phyloP scores from a whole-genome alignment of 371 early-diverging fungal species.

The Nematocida major region DNA sequence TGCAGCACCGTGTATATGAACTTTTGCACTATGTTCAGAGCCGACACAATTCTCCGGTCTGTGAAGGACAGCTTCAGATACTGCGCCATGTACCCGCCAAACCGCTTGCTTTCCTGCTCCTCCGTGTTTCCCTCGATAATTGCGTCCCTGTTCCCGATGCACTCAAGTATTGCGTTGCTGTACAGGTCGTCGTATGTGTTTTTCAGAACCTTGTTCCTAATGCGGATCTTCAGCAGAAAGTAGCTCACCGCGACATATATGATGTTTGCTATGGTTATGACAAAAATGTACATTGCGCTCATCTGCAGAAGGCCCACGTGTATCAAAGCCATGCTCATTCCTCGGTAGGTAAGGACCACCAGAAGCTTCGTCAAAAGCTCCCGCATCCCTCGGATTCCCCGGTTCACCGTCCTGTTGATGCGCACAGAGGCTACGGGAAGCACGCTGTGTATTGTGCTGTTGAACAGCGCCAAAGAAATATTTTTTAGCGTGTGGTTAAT shows the following conservation, averaged over 20 bases:
- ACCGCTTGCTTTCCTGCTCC: conserved; percentile 2
- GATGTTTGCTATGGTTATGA: conserved; percentile 2
- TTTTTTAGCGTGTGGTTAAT: conserved; percentile 2
- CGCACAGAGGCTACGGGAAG: neutral
- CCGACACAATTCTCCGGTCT: neutral
- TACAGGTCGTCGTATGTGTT: conserved; percentile 30
- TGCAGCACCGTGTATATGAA: conserved; percentile 29
- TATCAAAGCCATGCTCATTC: neutral
- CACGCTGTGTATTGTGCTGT: neutral
- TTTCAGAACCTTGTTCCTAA: conserved; percentile 31
- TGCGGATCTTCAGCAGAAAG: conserved; percentile 11
- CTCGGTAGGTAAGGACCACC: neutral
- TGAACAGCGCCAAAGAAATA: neutral
- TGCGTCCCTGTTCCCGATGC: conserved; percentile 35
- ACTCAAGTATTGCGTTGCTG: conserved; percentile 48
- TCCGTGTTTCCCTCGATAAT: conserved; percentile 45
- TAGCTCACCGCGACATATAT: conserved; percentile 16
- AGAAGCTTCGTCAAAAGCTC: conserved; percentile 10
- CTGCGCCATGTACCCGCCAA: neutral
- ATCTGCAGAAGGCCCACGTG: neutral
- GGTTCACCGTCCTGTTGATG: conserved; percentile 18
- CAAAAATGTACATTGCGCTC: neutral
- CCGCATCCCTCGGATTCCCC: conserved; percentile 9
- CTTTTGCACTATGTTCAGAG: conserved; percentile 27
- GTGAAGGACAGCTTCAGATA: neutral